Evolutionary conservation across 768 basidiomycete genomes (phyloP).

Genomic region (Phylloporus sp.): DNA sequence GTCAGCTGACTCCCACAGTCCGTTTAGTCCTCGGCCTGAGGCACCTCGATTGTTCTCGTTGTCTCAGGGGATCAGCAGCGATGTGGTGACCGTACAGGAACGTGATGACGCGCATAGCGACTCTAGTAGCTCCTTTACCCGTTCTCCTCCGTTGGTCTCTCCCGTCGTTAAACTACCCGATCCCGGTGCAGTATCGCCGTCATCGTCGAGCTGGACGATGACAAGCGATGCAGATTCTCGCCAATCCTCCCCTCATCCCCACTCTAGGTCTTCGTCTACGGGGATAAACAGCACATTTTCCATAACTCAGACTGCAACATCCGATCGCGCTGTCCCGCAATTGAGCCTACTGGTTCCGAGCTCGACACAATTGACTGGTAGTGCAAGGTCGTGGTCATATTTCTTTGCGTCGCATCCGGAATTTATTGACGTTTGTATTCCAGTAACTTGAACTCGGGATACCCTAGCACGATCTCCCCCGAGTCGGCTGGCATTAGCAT

Average conservation of each 20-base stretch:
- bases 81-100: constrained; percentile 1
- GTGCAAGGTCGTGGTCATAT: constrained; percentile 13
- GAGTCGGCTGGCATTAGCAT: constrained; percentile 30
- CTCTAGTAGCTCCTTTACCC: constrained; percentile 23
- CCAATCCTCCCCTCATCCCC: constrained; percentile 8
- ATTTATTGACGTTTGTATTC: constrained; percentile 1
- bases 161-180: constrained; percentile 29
- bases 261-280: constrained; percentile 8
- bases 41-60: constrained; percentile 16
- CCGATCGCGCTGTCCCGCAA: constrained; percentile 18
- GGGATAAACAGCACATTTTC: constrained; percentile 7
- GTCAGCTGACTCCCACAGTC: constrained; percentile 17
- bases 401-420: neutral
- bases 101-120: constrained; percentile 15
- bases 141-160: constrained; percentile 26
- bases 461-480: constrained; percentile 30
- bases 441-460: constrained; percentile 25
- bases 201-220: constrained; percentile 28
- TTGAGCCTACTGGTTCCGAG: constrained; percentile 28
- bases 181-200: constrained; percentile 16
- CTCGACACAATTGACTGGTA: constrained; percentile 6
- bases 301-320: constrained; percentile 1
- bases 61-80: constrained; percentile 11
- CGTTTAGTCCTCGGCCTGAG: constrained; percentile 30
- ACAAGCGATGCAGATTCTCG: constrained; percentile 22